phyloP scores from a whole-genome alignment of 208 protist genomes.

The Naegleria fowleri region DNA sequence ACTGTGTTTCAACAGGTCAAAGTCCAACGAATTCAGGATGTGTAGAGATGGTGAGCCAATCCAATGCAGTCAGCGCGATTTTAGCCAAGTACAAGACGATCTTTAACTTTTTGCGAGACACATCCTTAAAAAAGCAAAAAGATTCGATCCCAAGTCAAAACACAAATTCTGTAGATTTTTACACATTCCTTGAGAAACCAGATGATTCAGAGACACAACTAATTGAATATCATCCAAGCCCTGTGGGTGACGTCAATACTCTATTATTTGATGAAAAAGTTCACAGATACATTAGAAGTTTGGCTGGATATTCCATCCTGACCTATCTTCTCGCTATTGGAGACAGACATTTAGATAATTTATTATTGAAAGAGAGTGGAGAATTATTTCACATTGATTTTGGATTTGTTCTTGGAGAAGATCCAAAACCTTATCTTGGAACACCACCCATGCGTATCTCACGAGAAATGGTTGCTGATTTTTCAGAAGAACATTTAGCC shows the following conservation, averaged over 20 bases:
- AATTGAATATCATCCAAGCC: not conserved
- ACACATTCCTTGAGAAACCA: not conserved
- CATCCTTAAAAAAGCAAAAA: not conserved
- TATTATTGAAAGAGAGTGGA: slow-evolving; percentile 40
- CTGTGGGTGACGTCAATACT: not conserved
- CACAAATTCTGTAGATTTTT: too few species aligned
- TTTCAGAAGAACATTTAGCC: not conserved
- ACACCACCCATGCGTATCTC: slow-evolving; percentile 63
- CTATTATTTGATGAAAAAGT: slow-evolving; percentile 38
- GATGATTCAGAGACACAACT: not conserved
- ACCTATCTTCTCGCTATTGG: slow-evolving; percentile 68
- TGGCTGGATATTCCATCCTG: slow-evolving; percentile 66
- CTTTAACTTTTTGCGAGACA: not conserved
- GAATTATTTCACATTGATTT: slow-evolving; percentile 55
- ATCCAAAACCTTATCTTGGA: slow-evolving; percentile 59
- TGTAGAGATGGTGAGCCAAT: not conserved
- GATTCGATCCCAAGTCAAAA: not conserved
- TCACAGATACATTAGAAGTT: slow-evolving; percentile 58
- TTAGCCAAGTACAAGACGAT: not conserved
- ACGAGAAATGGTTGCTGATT: slow-evolving; percentile 25
- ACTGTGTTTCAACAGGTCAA: slow-evolving; percentile 44
- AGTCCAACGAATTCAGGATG: not conserved
- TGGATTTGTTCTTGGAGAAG: slow-evolving; percentile 68
- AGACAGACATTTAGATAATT: slow-evolving; percentile 66
- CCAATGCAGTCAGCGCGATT: not conserved